Evolutionary conservation across 805 yeast genomes (phyloP).

Genomic region (Cyberlindnera americana): DNA sequence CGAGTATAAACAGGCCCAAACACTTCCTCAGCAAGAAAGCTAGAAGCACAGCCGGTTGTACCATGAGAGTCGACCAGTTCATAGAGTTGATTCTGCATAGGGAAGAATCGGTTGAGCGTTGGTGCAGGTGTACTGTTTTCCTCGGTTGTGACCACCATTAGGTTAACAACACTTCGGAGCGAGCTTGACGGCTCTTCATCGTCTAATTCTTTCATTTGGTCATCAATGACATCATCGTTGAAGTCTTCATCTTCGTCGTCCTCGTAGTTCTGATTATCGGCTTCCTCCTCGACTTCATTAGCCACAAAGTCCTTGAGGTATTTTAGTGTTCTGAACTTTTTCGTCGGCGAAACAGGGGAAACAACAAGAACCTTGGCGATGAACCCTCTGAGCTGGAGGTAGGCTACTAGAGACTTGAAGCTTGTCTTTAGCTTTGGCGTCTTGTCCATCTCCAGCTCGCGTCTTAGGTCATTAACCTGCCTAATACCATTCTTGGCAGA

Average conservation of each 20-base stretch:
- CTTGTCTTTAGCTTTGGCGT: conserved; percentile 40
- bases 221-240: conserved; percentile 29
- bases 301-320: conserved; percentile 39
- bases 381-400: conserved; percentile 42
- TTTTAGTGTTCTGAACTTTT: conserved; percentile 45
- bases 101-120: conserved; percentile 50
- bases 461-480: conserved; percentile 55
- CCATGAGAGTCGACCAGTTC: conserved; percentile 42
- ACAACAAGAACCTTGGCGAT: conserved; percentile 51
- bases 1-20: conserved; percentile 55
- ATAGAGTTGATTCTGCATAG: conserved; percentile 61
- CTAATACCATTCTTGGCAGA: conserved; percentile 59
- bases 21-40: conserved; percentile 45
- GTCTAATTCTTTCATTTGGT: conserved; percentile 21
- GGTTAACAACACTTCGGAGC: conserved; percentile 15
- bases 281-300: conserved; percentile 28
- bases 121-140: conserved; percentile 16
- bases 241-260: conserved; percentile 30
- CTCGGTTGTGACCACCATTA: conserved; percentile 18
- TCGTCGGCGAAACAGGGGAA: conserved; percentile 41
- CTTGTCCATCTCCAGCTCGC: conserved; percentile 51
- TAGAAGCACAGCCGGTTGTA: conserved; percentile 54
- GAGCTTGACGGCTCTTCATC: conserved; percentile 22
- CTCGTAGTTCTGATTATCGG: conserved; percentile 29
- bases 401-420: conserved; percentile 45